These are phyloP conservation scores for Zalaria obscura DNA, from an alignment of 2,329 filamentous ascomycete species.

Conservation along the genomic window DNA sequence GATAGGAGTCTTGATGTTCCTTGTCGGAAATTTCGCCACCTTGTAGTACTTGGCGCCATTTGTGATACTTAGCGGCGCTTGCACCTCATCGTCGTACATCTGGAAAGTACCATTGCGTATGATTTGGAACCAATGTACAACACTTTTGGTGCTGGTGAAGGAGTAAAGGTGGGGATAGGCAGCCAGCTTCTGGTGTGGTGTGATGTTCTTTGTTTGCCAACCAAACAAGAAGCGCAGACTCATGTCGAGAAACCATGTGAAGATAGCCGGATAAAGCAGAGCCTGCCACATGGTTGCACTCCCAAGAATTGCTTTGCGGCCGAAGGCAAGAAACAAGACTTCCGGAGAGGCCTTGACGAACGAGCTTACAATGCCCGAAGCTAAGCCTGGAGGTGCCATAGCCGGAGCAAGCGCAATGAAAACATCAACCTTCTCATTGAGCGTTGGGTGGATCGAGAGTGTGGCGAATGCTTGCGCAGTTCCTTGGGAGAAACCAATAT, in stretches of 20 bases:
- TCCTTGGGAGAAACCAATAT: conserved; percentile 94
- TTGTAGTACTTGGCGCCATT: conserved; percentile 79
- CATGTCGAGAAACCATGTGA: conserved; percentile 74
- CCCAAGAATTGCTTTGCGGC: conserved; percentile 76
- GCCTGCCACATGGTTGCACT: conserved; percentile 97
- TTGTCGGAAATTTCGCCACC: conserved; percentile 87
- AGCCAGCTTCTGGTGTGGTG: conserved; percentile 75
- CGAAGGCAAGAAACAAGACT: conserved; percentile 84
- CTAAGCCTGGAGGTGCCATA: conserved; percentile 86
- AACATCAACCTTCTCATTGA: conserved; percentile 88
- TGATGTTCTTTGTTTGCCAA: conserved; percentile 79
- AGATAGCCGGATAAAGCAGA: conserved; percentile 86
- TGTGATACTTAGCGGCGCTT: conserved; percentile 57
- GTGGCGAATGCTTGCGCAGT: conserved; percentile 94
- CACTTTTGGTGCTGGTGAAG: conserved; percentile 89
- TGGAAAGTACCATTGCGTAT: conserved; percentile 93
- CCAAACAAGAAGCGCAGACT: conserved; percentile 74
- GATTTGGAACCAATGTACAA: conserved; percentile 99
- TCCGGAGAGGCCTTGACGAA: conserved; percentile 88
- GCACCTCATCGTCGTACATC: conserved; percentile 94
- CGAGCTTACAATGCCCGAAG: conserved; percentile 81
- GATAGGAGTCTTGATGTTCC: conserved; percentile 92
- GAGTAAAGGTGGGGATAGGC: conserved; percentile 94
- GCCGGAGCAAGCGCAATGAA: conserved; percentile 93
- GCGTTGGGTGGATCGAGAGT: conserved; percentile 75